Percentiles rank a stretch among this genome's conserved stretches.
These are phyloP conservation scores for Metschnikowia amazonensis DNA, from an alignment of 805 yeast species.

Conservation along the genomic window DNA sequence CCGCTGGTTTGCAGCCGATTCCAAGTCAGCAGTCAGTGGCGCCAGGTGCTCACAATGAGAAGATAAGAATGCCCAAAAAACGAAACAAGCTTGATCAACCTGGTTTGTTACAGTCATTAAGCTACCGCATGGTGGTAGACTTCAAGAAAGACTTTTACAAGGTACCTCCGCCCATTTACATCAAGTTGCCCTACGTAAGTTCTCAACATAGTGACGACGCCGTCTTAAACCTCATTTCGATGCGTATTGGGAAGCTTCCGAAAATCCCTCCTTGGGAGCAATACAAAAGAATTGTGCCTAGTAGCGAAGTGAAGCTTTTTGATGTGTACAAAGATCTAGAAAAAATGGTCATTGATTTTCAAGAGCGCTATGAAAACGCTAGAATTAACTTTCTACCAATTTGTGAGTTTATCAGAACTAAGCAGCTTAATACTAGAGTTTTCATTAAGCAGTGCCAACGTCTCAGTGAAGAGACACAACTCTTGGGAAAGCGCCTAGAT, in stretches of 20 bases:
- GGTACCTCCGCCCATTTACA: conserved; percentile 2
- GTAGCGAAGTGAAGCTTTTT: not conserved
- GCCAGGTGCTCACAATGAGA: not conserved
- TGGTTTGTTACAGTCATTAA: not conserved
- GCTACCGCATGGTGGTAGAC: not conserved
- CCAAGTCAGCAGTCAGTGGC: not conserved
- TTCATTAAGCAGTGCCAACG: conserved; percentile 7
- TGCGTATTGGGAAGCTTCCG: not conserved
- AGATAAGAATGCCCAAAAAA: not conserved
- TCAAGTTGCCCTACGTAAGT: not conserved
- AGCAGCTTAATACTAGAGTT: conserved; percentile 6
- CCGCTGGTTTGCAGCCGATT: not conserved
- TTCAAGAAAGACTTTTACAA: not conserved
- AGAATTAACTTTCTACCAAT: not conserved
- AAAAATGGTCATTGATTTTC: conserved; percentile 4
- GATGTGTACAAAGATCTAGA: conserved; percentile 3
- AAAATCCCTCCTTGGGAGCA: not conserved
- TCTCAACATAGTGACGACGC: not conserved
- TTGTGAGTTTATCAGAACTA: conserved; percentile 4
- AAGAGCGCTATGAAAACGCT: conserved; percentile 1
- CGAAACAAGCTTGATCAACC: not conserved
- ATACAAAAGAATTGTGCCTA: not conserved
- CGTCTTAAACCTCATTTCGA: not conserved
- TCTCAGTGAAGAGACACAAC: conserved; percentile 2
- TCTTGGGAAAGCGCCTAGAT: not conserved